Conservation (phyloP, 2,329 filamentous ascomycete species). For the Chaetomiaceae sp. region DNA sequence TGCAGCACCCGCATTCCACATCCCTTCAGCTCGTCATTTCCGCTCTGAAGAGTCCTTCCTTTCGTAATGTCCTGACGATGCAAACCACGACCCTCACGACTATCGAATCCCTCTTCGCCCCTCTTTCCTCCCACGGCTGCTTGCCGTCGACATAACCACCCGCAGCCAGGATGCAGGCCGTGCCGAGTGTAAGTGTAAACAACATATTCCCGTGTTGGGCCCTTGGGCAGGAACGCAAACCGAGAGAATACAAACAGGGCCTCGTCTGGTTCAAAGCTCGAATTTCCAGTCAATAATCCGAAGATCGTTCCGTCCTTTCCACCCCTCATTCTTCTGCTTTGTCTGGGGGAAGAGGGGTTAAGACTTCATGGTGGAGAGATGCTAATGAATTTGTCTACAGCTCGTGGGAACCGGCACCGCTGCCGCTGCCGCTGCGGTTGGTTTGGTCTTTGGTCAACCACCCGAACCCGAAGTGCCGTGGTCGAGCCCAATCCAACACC, state of each 20-base stretch:
- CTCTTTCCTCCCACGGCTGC: slow-evolving; percentile 30
- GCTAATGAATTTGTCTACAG: slow-evolving; percentile 34
- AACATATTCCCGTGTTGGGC: not conserved
- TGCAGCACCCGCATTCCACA: slow-evolving; percentile 24
- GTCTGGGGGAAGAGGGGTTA: too few species aligned
- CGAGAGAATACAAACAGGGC: slow-evolving; percentile 9
- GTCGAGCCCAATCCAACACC: slow-evolving; percentile 33
- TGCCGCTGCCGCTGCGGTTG: slow-evolving; percentile 56
- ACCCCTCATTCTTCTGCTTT: not conserved
- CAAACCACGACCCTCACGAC: slow-evolving; percentile 34
- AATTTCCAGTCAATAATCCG: not conserved
- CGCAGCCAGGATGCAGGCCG: slow-evolving; percentile 37
- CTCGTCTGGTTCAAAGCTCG: not conserved
- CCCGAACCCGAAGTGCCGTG: slow-evolving; percentile 37
- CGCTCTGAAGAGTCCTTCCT: slow-evolving; percentile 7
- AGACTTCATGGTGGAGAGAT: not conserved
- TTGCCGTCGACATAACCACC: slow-evolving; percentile 30
- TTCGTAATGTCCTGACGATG: slow-evolving; percentile 37
- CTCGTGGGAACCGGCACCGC: slow-evolving; percentile 59
- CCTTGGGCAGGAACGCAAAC: slow-evolving; percentile 7
- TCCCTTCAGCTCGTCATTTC: slow-evolving; percentile 9
- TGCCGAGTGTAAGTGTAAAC: slow-evolving; percentile 43
- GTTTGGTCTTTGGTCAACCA: slow-evolving; percentile 56
- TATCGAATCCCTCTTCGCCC: slow-evolving; percentile 31
- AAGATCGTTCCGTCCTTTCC: not conserved